Evolutionary conservation across 2,329 filamentous ascomycete genomes (phyloP), one percentile per base, ranked within the genome.

Genomic region (Sporothrix protearum): DNA sequence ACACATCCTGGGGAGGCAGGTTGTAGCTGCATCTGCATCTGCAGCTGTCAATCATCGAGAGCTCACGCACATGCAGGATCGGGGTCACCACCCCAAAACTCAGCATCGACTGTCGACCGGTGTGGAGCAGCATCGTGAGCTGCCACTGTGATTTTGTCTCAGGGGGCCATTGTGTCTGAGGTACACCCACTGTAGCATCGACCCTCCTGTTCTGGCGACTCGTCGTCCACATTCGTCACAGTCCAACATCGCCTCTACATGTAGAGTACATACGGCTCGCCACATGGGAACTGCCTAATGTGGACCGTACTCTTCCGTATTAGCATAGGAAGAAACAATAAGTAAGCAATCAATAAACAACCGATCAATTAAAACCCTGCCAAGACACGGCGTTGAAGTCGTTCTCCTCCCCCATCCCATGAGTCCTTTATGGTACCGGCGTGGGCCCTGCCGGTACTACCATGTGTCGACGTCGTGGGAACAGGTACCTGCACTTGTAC

Each of bases 31-130:
- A 47, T 36, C 8, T 36, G 55, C 55, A 45, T 30, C 59, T 63
- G 59, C 59, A 63, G 10, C n/a, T 63, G 59, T 63, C 59, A 63
- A 28, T 63, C 59, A 28, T 63, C 59, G 10, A 45, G 5, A 16
- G n/a, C n/a, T 12, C 14, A 25, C 36, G 28, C 14, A 16, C 12
- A 25, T 25, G 19, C 19, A 39, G 3, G 36, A 39, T 63, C 59
- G 12, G 59, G 22, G 22, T 2, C 2, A 16, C 3, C 2, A 53
- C 4, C 10, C 36, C n/a, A 16, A 28, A n/a, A 10, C 36, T 45
- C 22, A 36, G 36, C 59, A 16, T 28, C 22, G 36, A 16, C 36
- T 19, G 4, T 19, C 7, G 6, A 28, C n/a, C 22, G n/a, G 12
- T 16, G 59, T 45, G 22, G n/a, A 45, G 36, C 59, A 45, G n/a